Conservation (phyloP, 305 asterid species). For the Plantago coronopus region DNA sequence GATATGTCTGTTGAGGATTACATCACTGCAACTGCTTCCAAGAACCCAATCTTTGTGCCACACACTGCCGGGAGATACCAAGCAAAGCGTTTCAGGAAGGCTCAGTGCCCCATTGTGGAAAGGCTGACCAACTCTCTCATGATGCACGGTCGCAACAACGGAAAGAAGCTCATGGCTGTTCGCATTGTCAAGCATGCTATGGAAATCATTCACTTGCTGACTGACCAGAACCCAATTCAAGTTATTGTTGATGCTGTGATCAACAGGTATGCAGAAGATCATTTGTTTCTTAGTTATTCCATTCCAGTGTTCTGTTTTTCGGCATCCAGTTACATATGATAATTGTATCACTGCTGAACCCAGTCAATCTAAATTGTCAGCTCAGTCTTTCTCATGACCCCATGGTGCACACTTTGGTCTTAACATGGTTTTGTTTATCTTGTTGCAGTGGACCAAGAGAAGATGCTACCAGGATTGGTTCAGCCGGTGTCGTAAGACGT, state of each 20-base stretch:
- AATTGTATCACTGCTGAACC: background rate
- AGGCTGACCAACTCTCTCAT: conserved; percentile 69
- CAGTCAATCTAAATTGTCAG: background rate
- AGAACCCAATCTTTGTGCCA: conserved; percentile 56
- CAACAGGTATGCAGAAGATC: conserved; percentile 46
- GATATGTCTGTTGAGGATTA: conserved; percentile 72
- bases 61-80: conserved; percentile 82
- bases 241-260: conserved; percentile 71
- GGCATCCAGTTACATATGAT: too few relatives aligned
- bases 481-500: conserved; percentile 86
- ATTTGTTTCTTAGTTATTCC: background rate
- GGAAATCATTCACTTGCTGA: conserved; percentile 76
- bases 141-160: conserved; percentile 84
- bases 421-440: background rate
- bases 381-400: background rate
- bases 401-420: background rate
- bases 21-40: conserved; percentile 66
- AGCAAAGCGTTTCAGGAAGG: conserved; percentile 60
- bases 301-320: too few relatives aligned
- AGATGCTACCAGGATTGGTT: conserved; percentile 85
- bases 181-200: conserved; percentile 70
- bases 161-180: conserved; percentile 75
- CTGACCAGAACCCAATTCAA: conserved; percentile 69
- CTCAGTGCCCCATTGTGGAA: conserved; percentile 74
- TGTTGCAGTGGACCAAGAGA: conserved; percentile 72